A percentile compares a stretch with the other conserved stretches of the same genome.
Conservation (phyloP, 1,139 yeast species). For the Suzukiozyma palmioleophila region DNA sequence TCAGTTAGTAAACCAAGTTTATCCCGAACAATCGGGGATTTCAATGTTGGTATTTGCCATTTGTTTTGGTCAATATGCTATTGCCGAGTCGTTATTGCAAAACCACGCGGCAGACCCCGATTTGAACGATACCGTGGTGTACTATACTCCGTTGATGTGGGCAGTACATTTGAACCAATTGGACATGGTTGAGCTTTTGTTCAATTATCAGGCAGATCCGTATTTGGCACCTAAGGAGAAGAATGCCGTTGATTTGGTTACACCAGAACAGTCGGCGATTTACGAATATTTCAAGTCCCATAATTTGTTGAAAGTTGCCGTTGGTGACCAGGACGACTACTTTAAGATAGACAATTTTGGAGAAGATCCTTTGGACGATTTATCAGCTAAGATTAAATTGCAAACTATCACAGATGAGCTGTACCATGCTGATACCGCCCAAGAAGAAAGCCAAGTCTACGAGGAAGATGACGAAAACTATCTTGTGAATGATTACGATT, state of each 20-base stretch:
- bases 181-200: conserved; percentile 29
- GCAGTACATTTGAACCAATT: conserved; percentile 39
- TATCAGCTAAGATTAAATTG: conserved; percentile 40
- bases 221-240: conserved; percentile 26
- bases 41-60: conserved; percentile 51
- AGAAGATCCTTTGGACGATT: conserved; percentile 37
- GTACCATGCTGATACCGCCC: conserved; percentile 19
- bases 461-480: conserved; percentile 27
- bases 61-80: conserved; percentile 41
- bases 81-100: conserved; percentile 40
- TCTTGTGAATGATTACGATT: conserved; percentile 25
- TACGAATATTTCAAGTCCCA: conserved; percentile 38
- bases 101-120: conserved; percentile 38
- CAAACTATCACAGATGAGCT: conserved; percentile 39
- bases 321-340: conserved; percentile 10
- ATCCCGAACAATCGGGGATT: conserved; percentile 41
- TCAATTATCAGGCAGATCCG: conserved; percentile 43
- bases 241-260: conserved; percentile 31
- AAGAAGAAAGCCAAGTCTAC: conserved; percentile 14
- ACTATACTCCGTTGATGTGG: conserved; percentile 47
- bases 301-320: conserved; percentile 30
- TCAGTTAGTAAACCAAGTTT: conserved; percentile 24
- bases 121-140: conserved; percentile 27
- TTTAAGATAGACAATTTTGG: conserved; percentile 16
- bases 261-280: conserved; percentile 27